Conservation (phyloP, 495 filamentous ascomycete species). For the Aspergillus diversus region DNA sequence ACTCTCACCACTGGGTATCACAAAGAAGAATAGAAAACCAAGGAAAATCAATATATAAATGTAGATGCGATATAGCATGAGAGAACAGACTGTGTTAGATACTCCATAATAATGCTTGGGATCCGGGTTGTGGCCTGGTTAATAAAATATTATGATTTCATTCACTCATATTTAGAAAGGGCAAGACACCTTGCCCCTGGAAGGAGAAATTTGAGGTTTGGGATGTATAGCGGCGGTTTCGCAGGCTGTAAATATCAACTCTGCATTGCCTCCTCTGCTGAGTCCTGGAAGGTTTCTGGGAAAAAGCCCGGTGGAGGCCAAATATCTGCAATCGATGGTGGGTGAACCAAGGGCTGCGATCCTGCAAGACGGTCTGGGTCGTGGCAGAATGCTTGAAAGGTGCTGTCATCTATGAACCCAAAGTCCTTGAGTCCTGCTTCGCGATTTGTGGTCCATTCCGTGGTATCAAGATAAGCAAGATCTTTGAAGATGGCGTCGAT, state of each 20-base stretch:
- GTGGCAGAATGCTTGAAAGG: slow-evolving; percentile 57
- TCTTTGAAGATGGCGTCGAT: slow-evolving; percentile 66
- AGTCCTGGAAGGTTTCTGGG: slow-evolving; percentile 48
- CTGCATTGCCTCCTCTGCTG: slow-evolving; percentile 31
- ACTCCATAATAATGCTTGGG: not conserved
- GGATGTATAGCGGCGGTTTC: not conserved
- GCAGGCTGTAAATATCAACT: slow-evolving; percentile 22
- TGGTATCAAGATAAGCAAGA: slow-evolving; percentile 63
- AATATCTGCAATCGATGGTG: slow-evolving; percentile 50
- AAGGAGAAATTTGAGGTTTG: not conserved
- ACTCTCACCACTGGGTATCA: slow-evolving; percentile 18
- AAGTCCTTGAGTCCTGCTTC: slow-evolving; percentile 61
- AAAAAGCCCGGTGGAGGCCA: slow-evolving; percentile 55
- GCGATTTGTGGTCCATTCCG: slow-evolving; percentile 57
- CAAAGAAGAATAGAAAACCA: slow-evolving; percentile 9
- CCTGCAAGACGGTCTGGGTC: slow-evolving; percentile 53
- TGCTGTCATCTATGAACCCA: slow-evolving; percentile 58
- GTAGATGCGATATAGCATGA: not conserved
- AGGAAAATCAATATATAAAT: not conserved
- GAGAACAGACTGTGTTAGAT: not conserved
- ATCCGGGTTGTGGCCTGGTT: not conserved
- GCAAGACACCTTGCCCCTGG: not conserved
- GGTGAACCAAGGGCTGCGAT: slow-evolving; percentile 47
- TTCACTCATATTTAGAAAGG: not conserved
- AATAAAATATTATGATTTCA: not conserved